Evolutionary conservation across 2,329 filamentous ascomycete genomes (phyloP), one percentile per base, ranked within the genome.

Genomic region (Bimuria novae-zelandiae): DNA sequence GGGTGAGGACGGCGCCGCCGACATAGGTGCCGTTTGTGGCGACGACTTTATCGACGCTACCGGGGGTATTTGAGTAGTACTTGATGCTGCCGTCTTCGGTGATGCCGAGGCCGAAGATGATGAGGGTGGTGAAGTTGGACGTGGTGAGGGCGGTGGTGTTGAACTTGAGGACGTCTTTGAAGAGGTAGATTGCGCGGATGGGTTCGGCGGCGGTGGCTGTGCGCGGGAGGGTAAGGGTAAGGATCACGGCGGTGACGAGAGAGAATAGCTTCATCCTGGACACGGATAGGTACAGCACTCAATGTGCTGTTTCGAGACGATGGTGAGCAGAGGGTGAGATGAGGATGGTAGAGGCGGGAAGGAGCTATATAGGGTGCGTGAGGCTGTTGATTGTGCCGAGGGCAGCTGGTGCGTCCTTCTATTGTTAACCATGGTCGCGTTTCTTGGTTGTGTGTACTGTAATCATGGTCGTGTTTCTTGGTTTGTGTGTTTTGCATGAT

Each of bases 1-100:
- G 72, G 21, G 79, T 75, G 7, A 83, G 74, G n/a, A 75, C 77
- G 7, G 71, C 73, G 46, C 80, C 77, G 11, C 79, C 80, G 6
- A 81, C 75, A 53, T 83, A 83, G 27, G 75, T 61, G 17, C 76
- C 75, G 27, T 66, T 61, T 7, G 73, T 72, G 1, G 76, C 75
- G 23, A 76, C 54, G 11, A 76, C 62, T 3, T 70, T 63, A 74
- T 63, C 60, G 7, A 33, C 32, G 30, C 56, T 59, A 19, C 60
- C 60, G 1, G 60, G 51, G 5, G 60, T 63, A 48, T 63, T 63
- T n/a, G 60, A 79, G 62, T 79, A 79, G 59, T 79, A 79, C 62
- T 73, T 77, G 41, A 79, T 77, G 52, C 73, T 73, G 32, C 77
- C 77, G 56, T 77, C 74, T 10, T 59, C 68, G 27, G 77, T 61